Base-by-base conservation (phyloP, 1,139 yeast genomes). In the Wickerhamomyces sp. region DNA sequence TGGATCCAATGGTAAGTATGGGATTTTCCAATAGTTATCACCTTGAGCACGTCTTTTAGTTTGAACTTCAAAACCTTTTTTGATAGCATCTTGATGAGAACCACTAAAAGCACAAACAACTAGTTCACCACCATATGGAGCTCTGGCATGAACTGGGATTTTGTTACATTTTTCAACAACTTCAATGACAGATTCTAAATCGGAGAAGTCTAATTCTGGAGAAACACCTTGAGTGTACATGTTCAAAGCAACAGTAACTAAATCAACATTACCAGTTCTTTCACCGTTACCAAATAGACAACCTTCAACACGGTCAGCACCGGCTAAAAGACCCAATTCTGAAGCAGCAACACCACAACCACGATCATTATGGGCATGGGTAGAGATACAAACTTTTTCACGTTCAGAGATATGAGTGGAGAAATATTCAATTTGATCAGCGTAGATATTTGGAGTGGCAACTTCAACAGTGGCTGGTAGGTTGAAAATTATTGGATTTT, bases 301-400 rank as follows among this genome's bases (percentile, higher is more conserved):
- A 44, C 99, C 98, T 70, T 93, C 99, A 36, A 93, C 94, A 69
- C 99, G 81, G 68, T 93, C 96, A 40, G 96, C 98, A 56, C 99
- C 98, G 5, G 96, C 99, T 68, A 93, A 67, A 52, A 87, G 78
- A 49, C 95, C 98, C 50, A 93, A 76, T 69, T 93, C 99, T 13
- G 97, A 84, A 26, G 98, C 98, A 15, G 98, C 98, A 39, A 93
- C 98, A 49, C 95, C 97, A 68, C 97, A 90, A 34, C 98, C 98
- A 66, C 98, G 81, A 67, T 93, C 98, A 59, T 93, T 93, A 71
- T 93, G 99, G 43, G 95, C 88, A 66, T 93, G 99, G 41, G 93
- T 79, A 29, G 98, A 91, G 47, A 93, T 81, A 61, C 94, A 82
- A 37, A 91, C 81, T 58, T 81, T 87, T 56, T 89, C 95, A 60